These are phyloP conservation scores for Meyerozyma athensensis DNA, from an alignment of 1,139 yeast species.

Conservation along the genomic window DNA sequence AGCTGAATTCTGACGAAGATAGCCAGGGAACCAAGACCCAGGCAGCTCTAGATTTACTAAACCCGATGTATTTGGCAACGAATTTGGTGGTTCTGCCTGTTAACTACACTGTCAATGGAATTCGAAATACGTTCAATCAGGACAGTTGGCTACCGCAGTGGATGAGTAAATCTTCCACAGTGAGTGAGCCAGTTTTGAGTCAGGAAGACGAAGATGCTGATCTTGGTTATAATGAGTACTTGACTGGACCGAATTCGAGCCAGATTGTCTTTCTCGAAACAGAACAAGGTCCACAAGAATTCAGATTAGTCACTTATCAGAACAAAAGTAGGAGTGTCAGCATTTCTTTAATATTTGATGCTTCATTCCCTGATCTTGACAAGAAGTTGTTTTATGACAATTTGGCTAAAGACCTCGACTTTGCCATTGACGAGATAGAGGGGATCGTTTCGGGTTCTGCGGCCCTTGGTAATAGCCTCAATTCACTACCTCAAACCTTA, in stretches of 20 bases:
- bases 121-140: conserved; percentile 15
- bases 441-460: conserved; percentile 16
- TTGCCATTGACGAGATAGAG: conserved; percentile 22
- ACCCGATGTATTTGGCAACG: conserved; percentile 34
- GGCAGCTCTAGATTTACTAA: conserved; percentile 26
- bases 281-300: conserved; percentile 11
- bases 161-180: background rate
- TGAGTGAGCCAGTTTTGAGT: background rate
- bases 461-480: conserved; percentile 23
- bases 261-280: conserved; percentile 25
- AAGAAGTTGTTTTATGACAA: conserved; percentile 20
- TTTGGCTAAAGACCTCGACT: conserved; percentile 17
- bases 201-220: conserved; percentile 13
- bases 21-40: conserved; percentile 9
- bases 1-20: conserved; percentile 9
- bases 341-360: conserved; percentile 28
- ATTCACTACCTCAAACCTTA: conserved; percentile 27
- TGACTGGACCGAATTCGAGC: conserved; percentile 24
- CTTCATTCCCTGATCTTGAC: conserved; percentile 22
- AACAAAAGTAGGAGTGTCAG: conserved; percentile 13
- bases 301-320: conserved; percentile 29
- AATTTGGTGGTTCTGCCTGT: conserved; percentile 38
- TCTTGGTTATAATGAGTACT: conserved; percentile 16
- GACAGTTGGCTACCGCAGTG: conserved; percentile 1
- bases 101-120: conserved; percentile 32